A percentile compares a stretch with the other conserved stretches of the same genome.
These are phyloP conservation scores for Periconia macrospinosa DNA, from an alignment of 2,329 filamentous ascomycete genomes.

Conservation along the genomic window DNA sequence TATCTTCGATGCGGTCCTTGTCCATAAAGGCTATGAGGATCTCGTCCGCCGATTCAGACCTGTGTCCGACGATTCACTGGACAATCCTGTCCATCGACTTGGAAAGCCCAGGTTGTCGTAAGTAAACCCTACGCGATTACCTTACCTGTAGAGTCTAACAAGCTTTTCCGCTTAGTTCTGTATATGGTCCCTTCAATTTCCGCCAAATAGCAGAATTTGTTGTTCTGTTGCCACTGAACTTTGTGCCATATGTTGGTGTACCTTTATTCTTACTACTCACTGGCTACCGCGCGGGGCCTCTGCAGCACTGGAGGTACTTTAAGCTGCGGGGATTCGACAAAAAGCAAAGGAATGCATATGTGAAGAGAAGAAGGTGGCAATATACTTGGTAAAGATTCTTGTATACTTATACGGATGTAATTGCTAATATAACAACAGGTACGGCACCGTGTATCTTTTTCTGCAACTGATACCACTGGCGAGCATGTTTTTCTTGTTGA, in stretches of 20 bases:
- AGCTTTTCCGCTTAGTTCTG: neutral
- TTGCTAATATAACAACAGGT: slow-evolving; percentile 49
- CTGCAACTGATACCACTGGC: slow-evolving; percentile 86
- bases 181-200: slow-evolving; percentile 86
- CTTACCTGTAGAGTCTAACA: neutral
- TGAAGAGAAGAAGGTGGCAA: slow-evolving; percentile 70
- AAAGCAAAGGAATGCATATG: slow-evolving; percentile 71
- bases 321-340: slow-evolving; percentile 74
- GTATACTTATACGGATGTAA: slow-evolving; percentile 9
- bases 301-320: slow-evolving; percentile 91
- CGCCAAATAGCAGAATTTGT: slow-evolving; percentile 89
- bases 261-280: slow-evolving; percentile 87
- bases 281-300: slow-evolving; percentile 81
- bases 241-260: slow-evolving; percentile 80
- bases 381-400: slow-evolving; percentile 70
- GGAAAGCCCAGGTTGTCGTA: slow-evolving; percentile 74
- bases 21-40: slow-evolving; percentile 71
- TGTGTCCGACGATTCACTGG: slow-evolving; percentile 66
- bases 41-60: slow-evolving; percentile 50
- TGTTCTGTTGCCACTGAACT: slow-evolving; percentile 69
- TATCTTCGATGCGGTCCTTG: slow-evolving; percentile 75
- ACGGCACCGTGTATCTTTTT: slow-evolving; percentile 81
- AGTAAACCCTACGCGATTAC: slow-evolving; percentile 47
- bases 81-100: slow-evolving; percentile 75
- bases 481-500: slow-evolving; percentile 93